Percentiles rank a stretch among this genome's conserved stretches.
phyloP scores from a whole-genome alignment of 2,329 filamentous ascomycete species.

The Curvularia lunata region DNA sequence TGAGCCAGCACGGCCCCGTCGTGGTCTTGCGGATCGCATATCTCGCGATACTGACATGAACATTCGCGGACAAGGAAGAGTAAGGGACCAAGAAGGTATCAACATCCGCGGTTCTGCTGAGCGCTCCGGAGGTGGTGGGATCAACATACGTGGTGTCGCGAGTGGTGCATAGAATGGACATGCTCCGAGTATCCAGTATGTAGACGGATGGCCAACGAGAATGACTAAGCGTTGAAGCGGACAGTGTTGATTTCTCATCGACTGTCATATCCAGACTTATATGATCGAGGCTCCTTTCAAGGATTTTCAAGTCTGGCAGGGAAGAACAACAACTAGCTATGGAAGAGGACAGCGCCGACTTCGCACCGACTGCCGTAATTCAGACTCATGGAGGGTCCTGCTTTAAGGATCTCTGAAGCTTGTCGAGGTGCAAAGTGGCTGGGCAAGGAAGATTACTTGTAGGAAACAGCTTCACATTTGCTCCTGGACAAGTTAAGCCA shows the following conservation, averaged over 20 bases:
- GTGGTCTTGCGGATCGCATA: slow-evolving; percentile 34
- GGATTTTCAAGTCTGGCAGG: neutral
- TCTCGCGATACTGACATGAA: slow-evolving; percentile 30
- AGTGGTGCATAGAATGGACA: slow-evolving; percentile 32
- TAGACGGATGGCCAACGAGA: neutral
- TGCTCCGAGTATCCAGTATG: neutral
- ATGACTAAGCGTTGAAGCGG: neutral
- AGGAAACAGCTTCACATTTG: neutral
- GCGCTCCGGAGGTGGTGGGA: slow-evolving; percentile 25
- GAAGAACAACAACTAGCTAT: neutral
- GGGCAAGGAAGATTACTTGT: neutral
- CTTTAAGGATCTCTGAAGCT: neutral
- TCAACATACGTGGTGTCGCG: slow-evolving; percentile 45
- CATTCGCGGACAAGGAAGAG: slow-evolving; percentile 27
- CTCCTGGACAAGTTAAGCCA: neutral
- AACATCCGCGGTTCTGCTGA: slow-evolving; percentile 43
- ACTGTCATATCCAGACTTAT: neutral
- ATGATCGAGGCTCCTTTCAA: neutral
- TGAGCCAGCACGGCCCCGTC: slow-evolving; percentile 26
- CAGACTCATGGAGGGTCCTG: neutral
- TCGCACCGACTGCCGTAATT: neutral
- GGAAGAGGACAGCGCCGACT: neutral
- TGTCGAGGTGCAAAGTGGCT: neutral
- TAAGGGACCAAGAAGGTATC: slow-evolving; percentile 34
- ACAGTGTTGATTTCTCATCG: neutral